Evolutionary conservation across 257 asterid genomes (phyloP), one percentile per base, ranked within the genome.

Genomic region (Cruciata laevipes): DNA sequence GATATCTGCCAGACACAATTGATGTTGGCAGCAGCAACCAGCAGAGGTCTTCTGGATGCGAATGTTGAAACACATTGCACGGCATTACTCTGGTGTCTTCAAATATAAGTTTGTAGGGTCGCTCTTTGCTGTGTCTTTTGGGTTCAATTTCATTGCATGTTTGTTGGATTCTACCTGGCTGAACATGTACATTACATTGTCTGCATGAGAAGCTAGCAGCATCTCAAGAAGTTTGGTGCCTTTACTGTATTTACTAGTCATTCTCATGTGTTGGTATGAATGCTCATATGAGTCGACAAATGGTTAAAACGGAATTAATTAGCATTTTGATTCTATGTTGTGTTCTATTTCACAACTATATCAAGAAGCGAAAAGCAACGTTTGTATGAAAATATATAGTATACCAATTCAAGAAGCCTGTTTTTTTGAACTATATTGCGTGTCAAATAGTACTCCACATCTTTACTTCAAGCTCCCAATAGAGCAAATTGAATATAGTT

Each of bases 1-100:
- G 98, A 79, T 92, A 92, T 81, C 71, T 89, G 90, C 98, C 98
- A 11, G 98, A 92, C 77, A 89, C 97, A 32, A 87, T 92, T 57
- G 98, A 92, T 27, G 96, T 92, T 32, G 95, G 74, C 20, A 76
- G 84, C 83, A 78, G 87, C 89, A 73, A 69, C 68, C 95, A 83
- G 75, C 96, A 72, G 74, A 82, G 95, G 74, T 82, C 98, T 52
- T 42, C 80, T 44, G 95, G 98, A 69, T 89, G 98, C 18, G 89
- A 84, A 72, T 92, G 98, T 62, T 92, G 72, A 63, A 78, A 44
- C 14, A 30, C 49, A 38, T 61, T 38, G 37, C 47, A 49, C 31
- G 16, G 3, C 63, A 51, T n/a, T 61, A 20, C 52, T 3, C 27
- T 37, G 63, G 23, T 44, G 55, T 47, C n/a, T 16, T 47, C n/a